Evolutionary conservation across 2,329 filamentous ascomycete genomes (phyloP), one percentile per base, ranked within the genome.

Genomic region (Elsinoe batatas): DNA sequence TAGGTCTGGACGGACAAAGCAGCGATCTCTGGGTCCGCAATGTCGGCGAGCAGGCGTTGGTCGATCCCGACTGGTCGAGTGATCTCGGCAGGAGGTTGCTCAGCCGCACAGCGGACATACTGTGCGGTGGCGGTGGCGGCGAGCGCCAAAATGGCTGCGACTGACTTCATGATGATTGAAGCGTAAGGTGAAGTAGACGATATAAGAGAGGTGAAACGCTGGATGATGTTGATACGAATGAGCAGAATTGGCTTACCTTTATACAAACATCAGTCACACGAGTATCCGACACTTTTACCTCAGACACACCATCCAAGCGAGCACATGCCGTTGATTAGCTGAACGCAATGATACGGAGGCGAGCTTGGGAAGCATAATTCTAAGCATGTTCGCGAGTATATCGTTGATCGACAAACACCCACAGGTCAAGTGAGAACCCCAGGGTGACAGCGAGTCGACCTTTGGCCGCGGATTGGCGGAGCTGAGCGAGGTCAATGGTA

Each of bases 1-100:
- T 74, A 71, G 17, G 70, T 64, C 32, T 72, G 65, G 37, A 76
- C 63, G 22, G 63, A 63, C 57, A 75, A 69, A 32, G 65, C 47
- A 11, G 47, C 47, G 17, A 51, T 51, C 32, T 37, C 33, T 11
- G 47, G 33, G 47, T 51, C 37, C 44, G 32, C 26, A 26, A 51
- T 38, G 18, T 36, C 32, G 15, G 32, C 47, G 33, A 51, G 33
- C 11, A 51, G 15, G 7, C 37, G 47, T 11, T 17, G 20, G 47
- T 51, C 22, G 33, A 37, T 51, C 33, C 37, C 47, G 17, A 51
- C 18, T 7, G 47, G 47, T 15, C 47, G 17, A n/a, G 37, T 36
- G 47, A 51, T 51, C 33, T 51, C 47, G 15, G 17, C 47, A 12
- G 47, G 47, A 15, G 47, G 47, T 15, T 51, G 30, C 15, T 51